phyloP scores from a whole-genome alignment of 73 alveolate species.

The Effrenium voratum region DNA sequence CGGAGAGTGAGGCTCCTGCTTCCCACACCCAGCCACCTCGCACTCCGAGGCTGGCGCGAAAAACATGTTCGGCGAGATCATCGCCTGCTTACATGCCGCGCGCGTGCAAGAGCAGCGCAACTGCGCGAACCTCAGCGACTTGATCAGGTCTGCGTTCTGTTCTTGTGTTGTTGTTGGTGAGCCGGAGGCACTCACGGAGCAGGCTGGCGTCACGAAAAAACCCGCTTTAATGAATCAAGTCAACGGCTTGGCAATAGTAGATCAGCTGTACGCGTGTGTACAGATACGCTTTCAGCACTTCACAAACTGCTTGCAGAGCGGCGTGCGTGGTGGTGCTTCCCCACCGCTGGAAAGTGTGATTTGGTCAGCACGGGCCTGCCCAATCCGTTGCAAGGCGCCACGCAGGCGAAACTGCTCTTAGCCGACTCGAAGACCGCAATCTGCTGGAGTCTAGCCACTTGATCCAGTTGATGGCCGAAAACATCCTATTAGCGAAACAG shows the following conservation, averaged over 20 bases:
- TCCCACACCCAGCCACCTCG: too few species aligned
- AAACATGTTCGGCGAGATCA: too few species aligned
- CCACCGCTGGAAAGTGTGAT: slow-evolving; percentile 37
- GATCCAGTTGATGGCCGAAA: slow-evolving; percentile 52
- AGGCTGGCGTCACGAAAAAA: not conserved
- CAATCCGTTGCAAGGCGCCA: not conserved
- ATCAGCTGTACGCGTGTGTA: not conserved
- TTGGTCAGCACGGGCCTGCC: not conserved
- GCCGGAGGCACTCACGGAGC: not conserved
- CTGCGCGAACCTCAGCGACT: too few species aligned
- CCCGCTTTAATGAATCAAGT: not conserved
- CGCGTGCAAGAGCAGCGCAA: too few species aligned
- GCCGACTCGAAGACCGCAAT: slow-evolving; percentile 42
- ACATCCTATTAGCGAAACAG: slow-evolving; percentile 30
- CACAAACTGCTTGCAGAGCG: not conserved
- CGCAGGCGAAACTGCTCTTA: not conserved
- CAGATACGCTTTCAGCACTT: too few species aligned
- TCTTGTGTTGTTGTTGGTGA: too few species aligned
- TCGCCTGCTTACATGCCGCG: too few species aligned
- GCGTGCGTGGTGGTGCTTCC: not conserved
- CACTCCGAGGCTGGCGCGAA: too few species aligned
- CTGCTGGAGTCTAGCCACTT: slow-evolving; percentile 30
- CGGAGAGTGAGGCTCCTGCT: too few species aligned
- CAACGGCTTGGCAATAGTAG: slow-evolving; percentile 28
- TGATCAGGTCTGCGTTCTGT: too few species aligned